A percentile compares a stretch with the other conserved stretches of the same genome.
Evolutionary conservation across 306 rosid genomes (phyloP).

Genomic region (Abrus precatorius): DNA sequence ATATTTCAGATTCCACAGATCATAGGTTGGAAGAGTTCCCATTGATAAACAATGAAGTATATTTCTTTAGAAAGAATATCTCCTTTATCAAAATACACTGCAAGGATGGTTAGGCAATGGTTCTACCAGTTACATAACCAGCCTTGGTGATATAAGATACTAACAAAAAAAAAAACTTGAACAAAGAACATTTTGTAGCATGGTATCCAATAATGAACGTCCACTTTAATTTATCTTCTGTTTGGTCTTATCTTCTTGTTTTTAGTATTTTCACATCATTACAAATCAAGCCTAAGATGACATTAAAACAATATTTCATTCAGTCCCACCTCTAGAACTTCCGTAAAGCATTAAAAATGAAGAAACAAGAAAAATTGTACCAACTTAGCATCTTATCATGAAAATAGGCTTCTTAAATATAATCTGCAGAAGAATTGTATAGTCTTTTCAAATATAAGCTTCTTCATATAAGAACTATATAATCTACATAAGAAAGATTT

Average conservation of each 20-base stretch:
- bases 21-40: constrained; percentile 17
- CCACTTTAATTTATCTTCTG: not conserved
- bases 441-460: no score
- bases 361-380: constrained; percentile 1
- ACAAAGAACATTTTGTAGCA: not conserved
- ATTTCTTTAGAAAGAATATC: not conserved
- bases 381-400: not conserved
- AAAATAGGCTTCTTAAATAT: not conserved
- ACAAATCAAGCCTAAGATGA: not conserved
- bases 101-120: constrained; percentile 9
- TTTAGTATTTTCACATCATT: not conserved
- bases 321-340: constrained; percentile 5
- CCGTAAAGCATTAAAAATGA: not conserved
- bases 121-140: not conserved
- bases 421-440: no score
- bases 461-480: not conserved
- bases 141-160: constrained; percentile 6
- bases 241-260: not conserved
- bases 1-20: constrained; percentile 26
- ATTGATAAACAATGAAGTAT: constrained; percentile 29
- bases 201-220: constrained; percentile 26
- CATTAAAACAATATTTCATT: constrained; percentile 14
- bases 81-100: constrained; percentile 19
- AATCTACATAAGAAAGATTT: constrained; percentile 15
- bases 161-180: not conserved